These are phyloP conservation scores for Eimeria sp. DNA, from an alignment of 169 alveolate genomes.

Conservation along the genomic window DNA sequence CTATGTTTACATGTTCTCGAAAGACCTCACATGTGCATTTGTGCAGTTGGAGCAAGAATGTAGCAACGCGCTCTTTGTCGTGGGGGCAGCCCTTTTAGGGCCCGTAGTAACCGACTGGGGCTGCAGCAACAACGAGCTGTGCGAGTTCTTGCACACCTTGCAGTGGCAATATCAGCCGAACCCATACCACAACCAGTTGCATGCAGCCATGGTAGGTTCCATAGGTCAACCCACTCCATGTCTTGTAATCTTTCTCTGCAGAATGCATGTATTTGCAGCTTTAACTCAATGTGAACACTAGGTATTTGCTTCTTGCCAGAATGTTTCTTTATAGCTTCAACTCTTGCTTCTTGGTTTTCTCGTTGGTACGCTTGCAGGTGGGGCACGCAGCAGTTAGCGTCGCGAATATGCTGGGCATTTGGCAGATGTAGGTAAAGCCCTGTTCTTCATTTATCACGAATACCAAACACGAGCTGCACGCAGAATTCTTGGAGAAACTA, in stretches of 20 bases:
- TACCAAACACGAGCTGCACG: neutral
- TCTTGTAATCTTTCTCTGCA: neutral
- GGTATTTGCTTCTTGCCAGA: neutral
- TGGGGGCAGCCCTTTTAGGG: constrained; percentile 14
- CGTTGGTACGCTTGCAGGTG: constrained; percentile 63
- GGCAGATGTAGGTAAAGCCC: constrained; percentile 9
- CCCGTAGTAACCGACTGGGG: constrained; percentile 53
- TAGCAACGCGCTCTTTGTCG: neutral
- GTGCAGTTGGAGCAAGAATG: constrained; percentile 10
- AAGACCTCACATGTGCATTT: neutral
- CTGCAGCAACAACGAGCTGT: constrained; percentile 48
- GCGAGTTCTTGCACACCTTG: constrained; percentile 36
- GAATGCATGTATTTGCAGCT: neutral
- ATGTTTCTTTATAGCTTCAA: neutral
- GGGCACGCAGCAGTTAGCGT: constrained; percentile 73
- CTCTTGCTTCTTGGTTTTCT: neutral
- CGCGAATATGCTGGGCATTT: constrained; percentile 57
- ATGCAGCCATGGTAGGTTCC: constrained; percentile 79
- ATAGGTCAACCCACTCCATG: neutral
- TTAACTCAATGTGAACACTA: neutral
- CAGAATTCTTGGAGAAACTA: neutral
- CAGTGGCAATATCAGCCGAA: constrained; percentile 63
- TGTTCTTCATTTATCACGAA: neutral
- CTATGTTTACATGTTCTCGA: neutral
- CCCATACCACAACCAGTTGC: constrained; percentile 85